Evolutionary conservation across 441 rosid genomes (phyloP).

Genomic region (Mallotus repandus): DNA sequence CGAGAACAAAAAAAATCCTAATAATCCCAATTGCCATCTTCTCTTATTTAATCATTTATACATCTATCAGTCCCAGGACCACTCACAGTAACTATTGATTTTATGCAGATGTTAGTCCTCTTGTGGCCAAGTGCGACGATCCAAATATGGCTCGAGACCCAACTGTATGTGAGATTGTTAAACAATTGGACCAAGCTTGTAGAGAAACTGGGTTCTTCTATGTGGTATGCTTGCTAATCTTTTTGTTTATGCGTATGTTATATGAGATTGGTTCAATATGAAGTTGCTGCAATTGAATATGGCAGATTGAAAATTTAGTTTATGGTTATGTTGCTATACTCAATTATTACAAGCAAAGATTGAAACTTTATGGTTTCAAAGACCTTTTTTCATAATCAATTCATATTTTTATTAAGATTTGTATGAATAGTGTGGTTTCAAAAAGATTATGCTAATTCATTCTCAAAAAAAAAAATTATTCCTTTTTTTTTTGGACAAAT

Average conservation of each 20-base stretch:
- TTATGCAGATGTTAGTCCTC: slow-evolving; percentile 57
- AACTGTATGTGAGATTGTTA: slow-evolving; percentile 52
- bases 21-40: background rate
- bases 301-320: background rate
- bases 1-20: background rate
- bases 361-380: background rate
- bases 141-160: slow-evolving; percentile 58
- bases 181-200: slow-evolving; percentile 67
- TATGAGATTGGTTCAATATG: background rate
- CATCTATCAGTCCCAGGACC: background rate
- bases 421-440: too few relatives aligned
- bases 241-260: background rate
- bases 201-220: slow-evolving; percentile 89
- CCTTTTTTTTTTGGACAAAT: too few relatives aligned
- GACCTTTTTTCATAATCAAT: too few relatives aligned
- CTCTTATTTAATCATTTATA: background rate
- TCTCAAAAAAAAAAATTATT: too few relatives aligned
- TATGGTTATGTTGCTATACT: background rate
- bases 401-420: too few relatives aligned
- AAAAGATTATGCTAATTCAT: too few relatives aligned
- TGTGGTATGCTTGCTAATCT: slow-evolving; percentile 46
- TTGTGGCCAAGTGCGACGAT: slow-evolving; percentile 59
- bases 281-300: background rate
- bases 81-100: background rate
- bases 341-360: background rate